phyloP scores from a whole-genome alignment of 2,329 filamentous ascomycete genomes.

The Emergomyces pasteurianus region DNA sequence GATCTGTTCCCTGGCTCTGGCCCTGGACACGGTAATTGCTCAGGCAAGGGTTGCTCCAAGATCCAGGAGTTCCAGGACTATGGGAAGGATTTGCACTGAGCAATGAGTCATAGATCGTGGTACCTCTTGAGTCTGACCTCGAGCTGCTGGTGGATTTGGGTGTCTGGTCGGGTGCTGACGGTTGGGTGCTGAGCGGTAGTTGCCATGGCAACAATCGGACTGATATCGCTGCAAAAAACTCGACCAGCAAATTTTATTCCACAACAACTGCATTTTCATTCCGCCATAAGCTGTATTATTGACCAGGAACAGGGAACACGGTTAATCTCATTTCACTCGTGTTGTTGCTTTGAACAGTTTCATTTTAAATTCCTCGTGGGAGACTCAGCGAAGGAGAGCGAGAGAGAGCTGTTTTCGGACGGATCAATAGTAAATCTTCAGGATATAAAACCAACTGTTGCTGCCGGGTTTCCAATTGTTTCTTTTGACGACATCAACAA shows the following conservation, averaged over 20 bases:
- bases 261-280: too few species aligned
- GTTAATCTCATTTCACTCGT: slow-evolving; percentile 14
- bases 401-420: background rate
- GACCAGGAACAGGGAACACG: slow-evolving; percentile 8
- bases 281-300: slow-evolving; percentile 2
- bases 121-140: too few species aligned
- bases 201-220: slow-evolving; percentile 31
- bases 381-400: background rate
- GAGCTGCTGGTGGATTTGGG: background rate
- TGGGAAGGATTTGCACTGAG: background rate
- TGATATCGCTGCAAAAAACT: background rate
- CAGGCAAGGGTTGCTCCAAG: background rate
- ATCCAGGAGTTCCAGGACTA: background rate
- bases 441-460: background rate
- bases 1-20: background rate
- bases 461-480: background rate
- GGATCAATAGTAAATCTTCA: background rate
- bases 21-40: background rate
- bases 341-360: background rate
- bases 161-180: background rate
- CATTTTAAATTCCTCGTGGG: background rate
- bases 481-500: background rate
- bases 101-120: background rate
- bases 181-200: slow-evolving; percentile 9
- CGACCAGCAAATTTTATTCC: too few species aligned